A percentile compares a stretch with the other conserved stretches of the same genome.
Conservation (phyloP, 139 green algal genomes). For the Chlamydomonas applanata region DNA sequence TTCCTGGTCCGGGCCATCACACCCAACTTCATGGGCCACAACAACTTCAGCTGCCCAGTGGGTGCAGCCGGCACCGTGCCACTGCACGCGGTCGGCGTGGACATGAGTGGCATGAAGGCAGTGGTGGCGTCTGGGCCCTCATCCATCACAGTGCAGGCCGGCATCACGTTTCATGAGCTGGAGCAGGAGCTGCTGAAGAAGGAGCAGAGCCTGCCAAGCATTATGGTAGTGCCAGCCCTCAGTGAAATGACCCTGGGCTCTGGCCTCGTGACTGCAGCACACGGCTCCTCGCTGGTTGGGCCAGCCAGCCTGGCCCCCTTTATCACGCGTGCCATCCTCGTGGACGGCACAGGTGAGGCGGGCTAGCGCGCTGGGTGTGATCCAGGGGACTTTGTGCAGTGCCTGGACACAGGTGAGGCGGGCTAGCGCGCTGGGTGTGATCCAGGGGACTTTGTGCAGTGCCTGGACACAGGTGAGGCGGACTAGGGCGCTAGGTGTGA, state of each 20-base stretch:
- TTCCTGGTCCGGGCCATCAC: conserved; percentile 14
- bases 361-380: too few relatives aligned
- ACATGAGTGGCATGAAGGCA: conserved; percentile 31
- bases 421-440: too few relatives aligned
- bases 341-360: conserved; percentile 40
- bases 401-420: too few relatives aligned
- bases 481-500: too few relatives aligned
- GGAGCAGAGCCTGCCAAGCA: conserved; percentile 33
- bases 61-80: neutral
- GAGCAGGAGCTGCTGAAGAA: conserved; percentile 25
- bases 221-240: conserved; percentile 9
- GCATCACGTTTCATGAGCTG: conserved; percentile 39
- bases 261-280: conserved; percentile 19
- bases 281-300: conserved; percentile 33
- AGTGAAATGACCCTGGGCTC: conserved; percentile 24
- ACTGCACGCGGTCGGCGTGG: conserved; percentile 16
- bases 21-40: conserved; percentile 18
- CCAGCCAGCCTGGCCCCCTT: conserved; percentile 22
- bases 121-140: conserved; percentile 17
- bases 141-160: conserved; percentile 31
- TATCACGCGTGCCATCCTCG: conserved; percentile 24
- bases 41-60: conserved; percentile 30
- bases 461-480: too few relatives aligned
- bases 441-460: too few relatives aligned
- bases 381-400: neutral